These are phyloP conservation scores for Trichosporon coremiiforme DNA, from an alignment of 1,284 basidiomycete genomes.

Conservation along the genomic window DNA sequence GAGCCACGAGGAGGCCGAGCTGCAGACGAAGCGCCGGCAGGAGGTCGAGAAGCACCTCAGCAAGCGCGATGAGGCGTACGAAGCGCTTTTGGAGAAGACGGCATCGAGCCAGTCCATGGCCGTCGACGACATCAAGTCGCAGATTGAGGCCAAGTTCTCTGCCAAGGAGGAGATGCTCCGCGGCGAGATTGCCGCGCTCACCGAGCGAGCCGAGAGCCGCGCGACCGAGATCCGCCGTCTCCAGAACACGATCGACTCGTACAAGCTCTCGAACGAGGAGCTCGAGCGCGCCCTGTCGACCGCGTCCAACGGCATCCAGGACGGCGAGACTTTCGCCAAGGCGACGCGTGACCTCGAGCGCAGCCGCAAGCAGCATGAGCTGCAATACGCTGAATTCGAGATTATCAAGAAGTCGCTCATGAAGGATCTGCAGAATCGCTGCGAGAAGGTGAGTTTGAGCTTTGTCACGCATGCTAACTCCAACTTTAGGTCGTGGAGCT, in stretches of 20 bases:
- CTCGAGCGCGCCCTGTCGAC: conserved; percentile 96
- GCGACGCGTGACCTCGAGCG: conserved; percentile 96
- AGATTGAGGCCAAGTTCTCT: conserved; percentile 90
- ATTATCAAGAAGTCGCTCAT: conserved; percentile 98
- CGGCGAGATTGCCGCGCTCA: conserved; percentile 84
- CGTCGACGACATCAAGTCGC: conserved; percentile 87
- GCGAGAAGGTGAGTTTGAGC: conserved; percentile 80
- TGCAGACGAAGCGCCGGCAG: conserved; percentile 76
- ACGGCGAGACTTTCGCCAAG: conserved; percentile 92
- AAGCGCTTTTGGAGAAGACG: conserved; percentile 74
- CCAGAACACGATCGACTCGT: conserved; percentile 83
- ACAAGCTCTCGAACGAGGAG: conserved; percentile 97
- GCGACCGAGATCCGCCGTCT: conserved; percentile 81
- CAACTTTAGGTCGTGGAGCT: conserved; percentile 88
- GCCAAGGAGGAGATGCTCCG: conserved; percentile 87
- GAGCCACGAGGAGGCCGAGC: conserved; percentile 88
- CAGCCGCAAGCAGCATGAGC: conserved; percentile 93
- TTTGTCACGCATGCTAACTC: conserved; percentile 17
- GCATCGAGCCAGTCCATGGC: conserved; percentile 53
- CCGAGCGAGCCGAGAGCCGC: conserved; percentile 86
- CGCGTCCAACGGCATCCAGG: conserved; percentile 93
- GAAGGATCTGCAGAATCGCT: conserved; percentile 98
- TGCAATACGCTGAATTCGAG: conserved; percentile 97
- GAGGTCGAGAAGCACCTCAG: conserved; percentile 83
- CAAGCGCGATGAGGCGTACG: conserved; percentile 87